Conservation (phyloP, 2,329 filamentous ascomycete genomes). For the Fusarium beomiforme region DNA sequence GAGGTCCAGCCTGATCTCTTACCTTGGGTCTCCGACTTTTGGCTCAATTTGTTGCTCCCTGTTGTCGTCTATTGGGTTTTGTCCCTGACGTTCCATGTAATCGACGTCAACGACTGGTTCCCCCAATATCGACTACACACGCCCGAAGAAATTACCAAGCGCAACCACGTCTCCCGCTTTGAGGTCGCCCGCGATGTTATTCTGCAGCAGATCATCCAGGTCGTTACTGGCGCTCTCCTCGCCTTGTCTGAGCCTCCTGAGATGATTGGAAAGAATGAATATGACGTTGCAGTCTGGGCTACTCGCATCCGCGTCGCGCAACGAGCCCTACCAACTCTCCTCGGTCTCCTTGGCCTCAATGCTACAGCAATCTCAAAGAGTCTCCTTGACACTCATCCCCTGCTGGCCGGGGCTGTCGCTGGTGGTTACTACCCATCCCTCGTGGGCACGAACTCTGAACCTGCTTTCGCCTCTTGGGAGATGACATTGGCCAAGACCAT, state of each 20-base stretch:
- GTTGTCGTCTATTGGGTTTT: conserved; percentile 88
- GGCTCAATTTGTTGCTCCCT: conserved; percentile 79
- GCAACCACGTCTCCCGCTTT: conserved; percentile 86
- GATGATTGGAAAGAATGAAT: conserved; percentile 79
- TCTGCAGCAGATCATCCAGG: conserved; percentile 91
- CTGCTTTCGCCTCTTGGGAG: conserved; percentile 88
- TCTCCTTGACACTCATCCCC: conserved; percentile 74
- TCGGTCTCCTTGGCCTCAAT: conserved; percentile 80
- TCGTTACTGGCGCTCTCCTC: conserved; percentile 73
- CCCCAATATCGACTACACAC: conserved; percentile 95
- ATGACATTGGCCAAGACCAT: conserved; percentile 76
- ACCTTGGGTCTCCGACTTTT: conserved; percentile 82
- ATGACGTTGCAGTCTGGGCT: conserved; percentile 92
- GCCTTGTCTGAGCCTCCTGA: conserved; percentile 78
- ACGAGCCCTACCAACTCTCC: conserved; percentile 76
- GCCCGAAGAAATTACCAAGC: conserved; percentile 86
- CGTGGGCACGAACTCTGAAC: conserved; percentile 68
- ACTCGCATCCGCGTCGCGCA: conserved; percentile 82
- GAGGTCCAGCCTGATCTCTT: conserved; percentile 76
- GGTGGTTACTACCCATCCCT: conserved; percentile 85
- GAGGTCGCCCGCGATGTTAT: conserved; percentile 92
- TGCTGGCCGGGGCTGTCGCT: conserved; percentile 78
- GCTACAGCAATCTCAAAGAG: conserved; percentile 79
- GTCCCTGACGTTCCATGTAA: conserved; percentile 85
- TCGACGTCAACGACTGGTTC: conserved; percentile 87